Conservation (phyloP, 2,329 filamentous ascomycete genomes). For the Didymella glomerata region DNA sequence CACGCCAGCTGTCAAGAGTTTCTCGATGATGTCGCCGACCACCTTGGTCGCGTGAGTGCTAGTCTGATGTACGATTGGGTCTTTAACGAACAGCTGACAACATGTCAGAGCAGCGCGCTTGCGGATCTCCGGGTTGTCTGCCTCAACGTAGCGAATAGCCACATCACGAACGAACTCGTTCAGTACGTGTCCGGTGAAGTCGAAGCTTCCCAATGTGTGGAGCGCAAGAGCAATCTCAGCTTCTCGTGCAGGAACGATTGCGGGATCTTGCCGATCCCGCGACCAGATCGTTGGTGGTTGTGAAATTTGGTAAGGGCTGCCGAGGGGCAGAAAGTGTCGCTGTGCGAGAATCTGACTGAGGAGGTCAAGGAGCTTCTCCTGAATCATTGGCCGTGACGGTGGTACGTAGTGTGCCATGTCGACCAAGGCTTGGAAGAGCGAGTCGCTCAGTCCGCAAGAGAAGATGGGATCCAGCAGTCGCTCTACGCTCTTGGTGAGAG, state of each 20-base stretch:
- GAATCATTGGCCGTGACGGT: slow-evolving; percentile 89
- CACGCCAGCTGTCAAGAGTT: slow-evolving; percentile 91
- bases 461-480: slow-evolving; percentile 95
- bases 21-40: slow-evolving; percentile 97
- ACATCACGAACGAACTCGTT: slow-evolving; percentile 99
- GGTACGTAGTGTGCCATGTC: slow-evolving; percentile 99
- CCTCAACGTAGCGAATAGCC: slow-evolving; percentile 96
- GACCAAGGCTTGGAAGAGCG: slow-evolving; percentile 91
- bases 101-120: slow-evolving; percentile 96
- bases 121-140: slow-evolving; percentile 90
- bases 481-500: slow-evolving; percentile 98
- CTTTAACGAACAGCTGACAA: slow-evolving; percentile 95
- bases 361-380: slow-evolving; percentile 93
- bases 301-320: slow-evolving; percentile 87
- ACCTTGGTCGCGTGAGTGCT: slow-evolving; percentile 97
- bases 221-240: slow-evolving; percentile 90
- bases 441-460: slow-evolving; percentile 91
- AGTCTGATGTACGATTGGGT: slow-evolving; percentile 97
- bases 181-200: slow-evolving; percentile 86
- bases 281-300: slow-evolving; percentile 82
- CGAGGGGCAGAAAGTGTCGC: slow-evolving; percentile 88
- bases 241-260: slow-evolving; percentile 80
- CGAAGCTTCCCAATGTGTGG: slow-evolving; percentile 96
- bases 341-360: slow-evolving; percentile 93
- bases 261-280: slow-evolving; percentile 85